Evolutionary conservation across 176 grass and related monocot genomes (phyloP).

Genomic region (Avena atlantica): DNA sequence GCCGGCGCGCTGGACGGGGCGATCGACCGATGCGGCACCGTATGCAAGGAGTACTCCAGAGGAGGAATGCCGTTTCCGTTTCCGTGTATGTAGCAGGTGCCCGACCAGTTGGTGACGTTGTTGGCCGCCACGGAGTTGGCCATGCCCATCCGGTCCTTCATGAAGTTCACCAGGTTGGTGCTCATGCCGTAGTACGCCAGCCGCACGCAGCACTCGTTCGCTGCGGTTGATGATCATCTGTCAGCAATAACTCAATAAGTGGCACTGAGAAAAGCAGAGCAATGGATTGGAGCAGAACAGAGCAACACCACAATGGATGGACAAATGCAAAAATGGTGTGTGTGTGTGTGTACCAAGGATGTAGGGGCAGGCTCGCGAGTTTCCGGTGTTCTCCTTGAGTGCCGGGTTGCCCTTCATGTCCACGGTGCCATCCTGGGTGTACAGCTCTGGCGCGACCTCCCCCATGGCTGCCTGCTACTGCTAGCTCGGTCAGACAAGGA

Average conservation of each 20-base stretch:
- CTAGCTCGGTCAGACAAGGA: no score
- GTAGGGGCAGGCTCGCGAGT: conserved; percentile 81
- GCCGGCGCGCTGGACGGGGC: conserved; percentile 60
- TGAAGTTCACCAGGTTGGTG: conserved; percentile 86
- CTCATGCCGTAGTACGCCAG: conserved; percentile 91
- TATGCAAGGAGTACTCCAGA: conserved; percentile 80
- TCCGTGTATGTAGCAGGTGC: conserved; percentile 67
- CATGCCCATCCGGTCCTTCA: conserved; percentile 61
- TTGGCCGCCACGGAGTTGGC: conserved; percentile 54
- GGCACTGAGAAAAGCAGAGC: not conserved
- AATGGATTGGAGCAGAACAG: not conserved
- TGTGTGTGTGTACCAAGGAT: conserved; percentile 64
- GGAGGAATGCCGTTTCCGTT: no score
- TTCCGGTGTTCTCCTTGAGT: conserved; percentile 66
- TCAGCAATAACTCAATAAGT: no score
- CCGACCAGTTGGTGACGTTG: conserved; percentile 78
- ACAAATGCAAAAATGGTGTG: no score
- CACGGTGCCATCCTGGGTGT: conserved; percentile 82
- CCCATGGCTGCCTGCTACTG: conserved; percentile 49
- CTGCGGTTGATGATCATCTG: conserved; percentile 28
- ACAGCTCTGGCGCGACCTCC: conserved; percentile 47
- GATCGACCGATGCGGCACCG: conserved; percentile 72
- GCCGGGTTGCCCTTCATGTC: conserved; percentile 74
- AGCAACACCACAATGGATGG: not conserved
- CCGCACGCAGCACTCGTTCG: conserved; percentile 85